phyloP scores from a whole-genome alignment of 768 basidiomycete species.

The Leccinum disarticulatum region DNA sequence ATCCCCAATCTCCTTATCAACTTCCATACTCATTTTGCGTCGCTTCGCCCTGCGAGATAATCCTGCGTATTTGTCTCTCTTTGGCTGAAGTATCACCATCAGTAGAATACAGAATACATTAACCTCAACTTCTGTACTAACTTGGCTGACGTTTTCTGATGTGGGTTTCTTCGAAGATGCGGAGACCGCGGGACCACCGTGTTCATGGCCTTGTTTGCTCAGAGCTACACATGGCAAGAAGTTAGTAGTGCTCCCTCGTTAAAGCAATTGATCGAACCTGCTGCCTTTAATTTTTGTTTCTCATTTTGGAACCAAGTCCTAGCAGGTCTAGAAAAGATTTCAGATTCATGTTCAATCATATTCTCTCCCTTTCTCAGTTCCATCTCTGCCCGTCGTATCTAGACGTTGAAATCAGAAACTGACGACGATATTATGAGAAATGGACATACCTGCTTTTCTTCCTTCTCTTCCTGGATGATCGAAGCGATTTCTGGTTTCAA shows the following conservation, averaged over 20 bases:
- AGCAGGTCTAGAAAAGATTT: slow-evolving; percentile 91
- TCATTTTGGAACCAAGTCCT: slow-evolving; percentile 97
- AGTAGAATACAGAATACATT: background rate
- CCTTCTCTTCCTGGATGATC: slow-evolving; percentile 88
- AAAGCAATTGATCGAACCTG: slow-evolving; percentile 49
- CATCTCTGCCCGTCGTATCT: slow-evolving; percentile 94
- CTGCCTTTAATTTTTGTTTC: slow-evolving; percentile 77
- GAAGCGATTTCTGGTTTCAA: slow-evolving; percentile 77
- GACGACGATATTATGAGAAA: slow-evolving; percentile 1
- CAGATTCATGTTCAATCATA: slow-evolving; percentile 87
- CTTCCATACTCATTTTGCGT: slow-evolving; percentile 82
- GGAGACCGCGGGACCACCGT: slow-evolving; percentile 38
- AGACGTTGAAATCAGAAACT: slow-evolving; percentile 11
- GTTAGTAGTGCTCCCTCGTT: slow-evolving; percentile 9
- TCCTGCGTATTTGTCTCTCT: slow-evolving; percentile 76
- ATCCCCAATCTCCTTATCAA: slow-evolving; percentile 65
- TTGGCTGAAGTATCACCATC: slow-evolving; percentile 47
- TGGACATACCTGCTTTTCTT: slow-evolving; percentile 79
- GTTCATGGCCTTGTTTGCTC: slow-evolving; percentile 76
- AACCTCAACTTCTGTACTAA: slow-evolving; percentile 21
- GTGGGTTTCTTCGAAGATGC: slow-evolving; percentile 40
- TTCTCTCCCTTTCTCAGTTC: slow-evolving; percentile 94
- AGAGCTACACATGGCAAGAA: slow-evolving; percentile 45
- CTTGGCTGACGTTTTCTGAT: slow-evolving; percentile 40
- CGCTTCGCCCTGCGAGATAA: slow-evolving; percentile 87